Conservation (phyloP, 352 stramenopile species). For the Phytopythium ostracodes region DNA sequence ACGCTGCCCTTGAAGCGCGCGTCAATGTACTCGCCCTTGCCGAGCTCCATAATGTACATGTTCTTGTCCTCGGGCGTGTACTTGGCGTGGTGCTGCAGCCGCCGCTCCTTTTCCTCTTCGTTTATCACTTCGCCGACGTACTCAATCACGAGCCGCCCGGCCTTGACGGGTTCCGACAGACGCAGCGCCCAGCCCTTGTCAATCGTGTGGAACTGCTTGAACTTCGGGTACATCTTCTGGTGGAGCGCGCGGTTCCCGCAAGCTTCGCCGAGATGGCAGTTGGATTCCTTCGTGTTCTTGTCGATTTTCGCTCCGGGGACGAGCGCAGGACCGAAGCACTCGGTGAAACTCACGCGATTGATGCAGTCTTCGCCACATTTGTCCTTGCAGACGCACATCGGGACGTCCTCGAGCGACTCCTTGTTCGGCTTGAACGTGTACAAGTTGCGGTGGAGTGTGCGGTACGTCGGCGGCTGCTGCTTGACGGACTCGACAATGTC, state of each 20-base stretch:
- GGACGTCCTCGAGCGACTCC: constrained; percentile 67
- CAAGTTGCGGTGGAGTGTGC: constrained; percentile 70
- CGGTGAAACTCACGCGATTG: constrained; percentile 90
- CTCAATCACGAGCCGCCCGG: constrained; percentile 89
- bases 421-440: constrained; percentile 87
- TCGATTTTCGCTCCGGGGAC: constrained; percentile 56
- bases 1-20: constrained; percentile 91
- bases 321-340: constrained; percentile 86
- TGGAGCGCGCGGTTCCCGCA: constrained; percentile 92
- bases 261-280: constrained; percentile 87
- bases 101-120: constrained; percentile 88
- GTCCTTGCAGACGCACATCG: constrained; percentile 74
- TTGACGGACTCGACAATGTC: constrained; percentile 71
- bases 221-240: constrained; percentile 69
- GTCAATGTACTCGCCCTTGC: constrained; percentile 93
- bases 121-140: constrained; percentile 96
- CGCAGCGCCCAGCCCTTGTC: constrained; percentile 92
- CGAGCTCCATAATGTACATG: constrained; percentile 95
- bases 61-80: constrained; percentile 93
- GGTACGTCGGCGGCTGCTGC: constrained; percentile 69
- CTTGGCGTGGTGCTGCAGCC: constrained; percentile 77
- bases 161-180: constrained; percentile 73
- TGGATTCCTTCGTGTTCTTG: constrained; percentile 78
- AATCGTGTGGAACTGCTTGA: constrained; percentile 69
- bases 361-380: constrained; percentile 91